These are phyloP conservation scores for Fomitiporia mediterranea DNA, from an alignment of 1,284 basidiomycete genomes.

Conservation along the genomic window DNA sequence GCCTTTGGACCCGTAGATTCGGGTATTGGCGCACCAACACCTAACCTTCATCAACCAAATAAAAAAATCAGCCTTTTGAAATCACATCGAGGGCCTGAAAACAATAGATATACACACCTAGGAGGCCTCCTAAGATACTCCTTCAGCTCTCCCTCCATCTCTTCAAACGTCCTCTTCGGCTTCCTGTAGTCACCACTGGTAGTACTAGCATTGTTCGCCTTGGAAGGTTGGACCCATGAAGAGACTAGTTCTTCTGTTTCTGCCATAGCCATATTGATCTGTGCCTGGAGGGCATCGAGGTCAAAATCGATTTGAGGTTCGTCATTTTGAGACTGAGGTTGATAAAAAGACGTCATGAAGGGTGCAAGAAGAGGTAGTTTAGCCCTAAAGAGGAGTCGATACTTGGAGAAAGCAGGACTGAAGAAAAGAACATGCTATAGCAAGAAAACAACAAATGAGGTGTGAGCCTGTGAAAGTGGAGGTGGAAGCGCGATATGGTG, in stretches of 20 bases:
- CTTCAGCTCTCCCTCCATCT: constrained; percentile 49
- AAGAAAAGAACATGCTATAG: too few species aligned
- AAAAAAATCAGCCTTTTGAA: neutral
- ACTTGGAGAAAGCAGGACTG: too few species aligned
- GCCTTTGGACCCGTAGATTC: constrained; percentile 34
- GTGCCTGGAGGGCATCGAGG: constrained; percentile 62
- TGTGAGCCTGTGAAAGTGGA: too few species aligned
- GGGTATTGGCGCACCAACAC: constrained; percentile 61
- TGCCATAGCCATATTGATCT: constrained; percentile 74
- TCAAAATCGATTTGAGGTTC: constrained; percentile 45
- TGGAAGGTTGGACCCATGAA: constrained; percentile 64
- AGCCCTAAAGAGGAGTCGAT: too few species aligned
- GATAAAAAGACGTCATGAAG: too few species aligned
- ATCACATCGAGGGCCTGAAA: neutral
- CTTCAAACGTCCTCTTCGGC: constrained; percentile 25
- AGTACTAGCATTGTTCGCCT: constrained; percentile 29
- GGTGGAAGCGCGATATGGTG: neutral
- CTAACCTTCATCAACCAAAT: constrained; percentile 42
- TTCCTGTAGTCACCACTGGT: too few species aligned
- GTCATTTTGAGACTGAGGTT: constrained; percentile 23
- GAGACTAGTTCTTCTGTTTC: constrained; percentile 64
- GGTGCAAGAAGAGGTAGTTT: too few species aligned
- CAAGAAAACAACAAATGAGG: too few species aligned
- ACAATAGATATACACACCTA: constrained; percentile 41
- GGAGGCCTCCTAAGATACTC: constrained; percentile 63